A percentile compares a stretch with the other conserved stretches of the same genome.
Evolutionary conservation across 1,139 yeast genomes (phyloP).

Genomic region (Sugiyamaella xylanicola): DNA sequence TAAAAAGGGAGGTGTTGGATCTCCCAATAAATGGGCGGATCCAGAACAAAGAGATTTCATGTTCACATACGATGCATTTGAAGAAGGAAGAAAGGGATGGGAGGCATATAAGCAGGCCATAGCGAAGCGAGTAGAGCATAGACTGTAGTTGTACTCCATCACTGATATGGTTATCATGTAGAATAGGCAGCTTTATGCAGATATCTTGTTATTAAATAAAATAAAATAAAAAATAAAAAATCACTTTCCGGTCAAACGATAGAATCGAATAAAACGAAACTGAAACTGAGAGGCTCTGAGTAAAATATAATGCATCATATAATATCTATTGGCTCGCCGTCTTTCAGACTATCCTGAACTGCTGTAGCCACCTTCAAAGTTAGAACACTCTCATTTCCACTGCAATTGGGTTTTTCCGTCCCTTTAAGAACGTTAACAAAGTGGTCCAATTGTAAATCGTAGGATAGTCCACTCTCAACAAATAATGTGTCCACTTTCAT

Average conservation of each 20-base stretch:
- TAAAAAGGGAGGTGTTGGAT: slow-evolving; percentile 26
- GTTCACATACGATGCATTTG: slow-evolving; percentile 41
- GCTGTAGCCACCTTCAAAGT: slow-evolving; percentile 16
- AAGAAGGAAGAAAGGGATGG: slow-evolving; percentile 29
- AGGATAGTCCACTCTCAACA: slow-evolving; percentile 11
- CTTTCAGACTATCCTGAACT: slow-evolving; percentile 11
- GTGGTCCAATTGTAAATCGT: slow-evolving; percentile 12
- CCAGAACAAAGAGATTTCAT: slow-evolving; percentile 38
- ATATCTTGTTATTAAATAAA: not conserved
- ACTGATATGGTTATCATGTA: too few species aligned
- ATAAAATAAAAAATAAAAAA: too few species aligned
- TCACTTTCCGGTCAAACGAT: too few species aligned
- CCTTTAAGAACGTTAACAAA: slow-evolving; percentile 8
- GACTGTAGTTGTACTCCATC: too few species aligned
- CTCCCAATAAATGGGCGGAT: slow-evolving; percentile 42
- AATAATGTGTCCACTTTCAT: slow-evolving; percentile 12
- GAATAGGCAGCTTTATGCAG: too few species aligned
- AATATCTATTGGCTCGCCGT: slow-evolving; percentile 8
- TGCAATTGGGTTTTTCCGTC: slow-evolving; percentile 10
- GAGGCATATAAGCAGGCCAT: slow-evolving; percentile 8
- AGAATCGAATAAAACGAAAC: too few species aligned
- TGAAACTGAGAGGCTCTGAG: not conserved
- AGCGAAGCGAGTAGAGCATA: not conserved
- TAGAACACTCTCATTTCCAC: slow-evolving; percentile 12
- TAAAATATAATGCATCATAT: not conserved